Percentiles rank a stretch among this genome's conserved stretches.
phyloP scores from a whole-genome alignment of 495 filamentous ascomycete species.

The Podospora australis region DNA sequence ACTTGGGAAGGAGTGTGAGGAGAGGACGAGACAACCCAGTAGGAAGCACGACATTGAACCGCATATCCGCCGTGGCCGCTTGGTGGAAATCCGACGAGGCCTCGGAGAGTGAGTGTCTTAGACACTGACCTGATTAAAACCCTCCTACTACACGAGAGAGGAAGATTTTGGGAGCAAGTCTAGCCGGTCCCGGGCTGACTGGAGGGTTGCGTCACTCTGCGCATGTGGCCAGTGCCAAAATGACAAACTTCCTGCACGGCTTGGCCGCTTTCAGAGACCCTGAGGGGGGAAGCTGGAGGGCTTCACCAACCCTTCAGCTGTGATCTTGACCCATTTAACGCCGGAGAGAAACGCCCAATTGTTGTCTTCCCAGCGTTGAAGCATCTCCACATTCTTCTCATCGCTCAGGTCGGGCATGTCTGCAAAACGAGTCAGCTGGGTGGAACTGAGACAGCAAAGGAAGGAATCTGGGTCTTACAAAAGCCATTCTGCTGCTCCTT shows the following conservation, averaged over 20 bases:
- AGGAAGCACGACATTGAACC: neutral
- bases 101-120: neutral
- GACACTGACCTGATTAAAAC: no score
- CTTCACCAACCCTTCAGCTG: constrained; percentile 48
- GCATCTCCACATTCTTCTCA: constrained; percentile 36
- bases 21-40: neutral
- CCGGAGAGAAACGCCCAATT: constrained; percentile 47
- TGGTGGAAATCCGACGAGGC: neutral
- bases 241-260: neutral
- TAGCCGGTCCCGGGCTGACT: neutral
- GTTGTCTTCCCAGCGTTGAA: constrained; percentile 45
- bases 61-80: neutral
- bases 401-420: constrained; percentile 46
- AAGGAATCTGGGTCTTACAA: constrained; percentile 36
- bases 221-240: neutral
- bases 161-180: neutral
- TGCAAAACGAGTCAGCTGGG: constrained; percentile 22
- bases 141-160: neutral
- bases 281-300: constrained; percentile 61
- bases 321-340: constrained; percentile 55
- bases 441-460: neutral
- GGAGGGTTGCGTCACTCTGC: neutral
- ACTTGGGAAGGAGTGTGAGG: neutral
- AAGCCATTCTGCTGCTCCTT: constrained; percentile 83
- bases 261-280: constrained; percentile 11